Evolutionary conservation across 2,329 filamentous ascomycete species (phyloP).

Genomic region (Ceratocystis cubensis): DNA sequence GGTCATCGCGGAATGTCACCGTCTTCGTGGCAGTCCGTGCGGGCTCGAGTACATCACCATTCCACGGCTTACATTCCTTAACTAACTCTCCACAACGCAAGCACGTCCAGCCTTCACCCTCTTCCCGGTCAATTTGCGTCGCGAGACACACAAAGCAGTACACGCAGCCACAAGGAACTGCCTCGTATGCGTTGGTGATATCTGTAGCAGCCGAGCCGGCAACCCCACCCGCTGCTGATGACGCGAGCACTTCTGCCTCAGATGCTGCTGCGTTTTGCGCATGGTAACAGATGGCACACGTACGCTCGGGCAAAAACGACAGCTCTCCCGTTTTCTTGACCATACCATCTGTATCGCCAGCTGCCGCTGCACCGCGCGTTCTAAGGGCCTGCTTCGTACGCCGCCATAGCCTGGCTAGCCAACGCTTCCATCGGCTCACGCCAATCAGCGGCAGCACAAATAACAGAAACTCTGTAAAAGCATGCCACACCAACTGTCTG

Average conservation of each 20-base stretch:
- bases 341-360: conserved; percentile 27
- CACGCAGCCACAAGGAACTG: conserved; percentile 75
- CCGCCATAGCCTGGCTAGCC: conserved; percentile 77
- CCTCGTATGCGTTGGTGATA: conserved; percentile 91
- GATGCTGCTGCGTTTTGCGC: conserved; percentile 67
- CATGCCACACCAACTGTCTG: conserved; percentile 95
- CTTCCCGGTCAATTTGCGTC: conserved; percentile 76
- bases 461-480: conserved; percentile 97
- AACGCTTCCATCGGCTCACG: conserved; percentile 82
- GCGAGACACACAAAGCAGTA: conserved; percentile 97
- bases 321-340: conserved; percentile 57
- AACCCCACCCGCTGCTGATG: conserved; percentile 59
- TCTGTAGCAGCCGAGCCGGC: conserved; percentile 83
- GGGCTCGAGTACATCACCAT: conserved; percentile 67
- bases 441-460: conserved; percentile 95
- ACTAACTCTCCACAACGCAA: conserved; percentile 74
- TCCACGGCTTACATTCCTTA: conserved; percentile 82
- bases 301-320: conserved; percentile 77
- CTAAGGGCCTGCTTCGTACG: conserved; percentile 56
- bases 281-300: conserved; percentile 93
- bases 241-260: conserved; percentile 65
- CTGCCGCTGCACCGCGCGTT: conserved; percentile 12
- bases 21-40: conserved; percentile 38
- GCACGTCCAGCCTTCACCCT: conserved; percentile 89
- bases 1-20: conserved; percentile 50